These are phyloP conservation scores for Alternaria gaisen DNA, from an alignment of 2,329 filamentous ascomycete genomes.

Conservation along the genomic window DNA sequence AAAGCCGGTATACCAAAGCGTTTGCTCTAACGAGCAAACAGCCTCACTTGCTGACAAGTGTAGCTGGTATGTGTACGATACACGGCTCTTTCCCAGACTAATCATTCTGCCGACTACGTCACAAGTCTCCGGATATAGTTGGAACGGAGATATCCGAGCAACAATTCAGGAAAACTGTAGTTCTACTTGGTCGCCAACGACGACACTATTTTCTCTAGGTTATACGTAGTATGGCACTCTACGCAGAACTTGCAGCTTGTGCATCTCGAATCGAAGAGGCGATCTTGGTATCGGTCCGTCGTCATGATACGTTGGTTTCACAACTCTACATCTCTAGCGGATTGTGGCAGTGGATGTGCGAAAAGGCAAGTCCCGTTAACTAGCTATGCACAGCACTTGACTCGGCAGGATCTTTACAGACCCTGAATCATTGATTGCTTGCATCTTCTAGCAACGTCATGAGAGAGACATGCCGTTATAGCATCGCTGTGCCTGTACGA, in stretches of 20 bases:
- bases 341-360: not conserved
- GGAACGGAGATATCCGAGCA: not conserved
- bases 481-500: not conserved
- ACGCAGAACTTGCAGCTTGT: not conserved
- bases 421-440: constrained; percentile 6
- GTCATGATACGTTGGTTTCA: constrained; percentile 3
- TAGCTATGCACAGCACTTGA: constrained; percentile 1
- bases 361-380: constrained; percentile 7
- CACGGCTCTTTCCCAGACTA: not conserved
- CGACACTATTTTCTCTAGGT: not conserved
- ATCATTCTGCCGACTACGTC: not conserved
- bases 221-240: not conserved
- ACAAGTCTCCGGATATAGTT: not conserved
- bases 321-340: not conserved
- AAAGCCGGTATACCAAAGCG: constrained; percentile 2
- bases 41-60: constrained; percentile 2
- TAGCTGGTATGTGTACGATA: not conserved
- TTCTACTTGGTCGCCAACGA: not conserved
- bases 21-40: not conserved
- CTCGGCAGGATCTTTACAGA: constrained; percentile 4
- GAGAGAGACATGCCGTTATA: not conserved
- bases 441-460: not conserved
- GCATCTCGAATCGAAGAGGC: not conserved
- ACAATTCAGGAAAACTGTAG: not conserved
- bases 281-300: constrained; percentile 5